phyloP scores from a whole-genome alignment of 2,329 filamentous ascomycete species.

The Pseudopyrenochaeta lycopersici region DNA sequence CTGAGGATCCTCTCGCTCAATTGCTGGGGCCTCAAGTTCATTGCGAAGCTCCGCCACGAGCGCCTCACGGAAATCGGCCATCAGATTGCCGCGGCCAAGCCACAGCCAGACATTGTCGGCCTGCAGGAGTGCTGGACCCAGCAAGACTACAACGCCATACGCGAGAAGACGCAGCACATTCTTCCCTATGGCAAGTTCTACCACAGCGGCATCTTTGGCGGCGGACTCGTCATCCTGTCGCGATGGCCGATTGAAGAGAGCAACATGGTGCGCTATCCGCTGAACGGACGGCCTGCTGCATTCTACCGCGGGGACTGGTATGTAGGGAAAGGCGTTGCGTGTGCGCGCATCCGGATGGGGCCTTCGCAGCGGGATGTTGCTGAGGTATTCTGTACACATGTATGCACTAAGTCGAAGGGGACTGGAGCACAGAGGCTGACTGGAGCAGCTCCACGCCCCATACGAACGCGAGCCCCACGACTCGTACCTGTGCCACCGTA shows the following conservation, averaged over 20 bases:
- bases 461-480: slow-evolving; percentile 83
- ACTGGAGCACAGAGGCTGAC: slow-evolving; percentile 48
- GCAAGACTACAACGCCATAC: slow-evolving; percentile 81
- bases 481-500: slow-evolving; percentile 89
- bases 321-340: slow-evolving; percentile 92
- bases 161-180: slow-evolving; percentile 73
- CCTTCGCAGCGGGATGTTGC: slow-evolving; percentile 70
- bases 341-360: slow-evolving; percentile 79
- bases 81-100: slow-evolving; percentile 73
- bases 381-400: slow-evolving; percentile 93
- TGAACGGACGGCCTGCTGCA: slow-evolving; percentile 91
- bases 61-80: slow-evolving; percentile 85
- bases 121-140: slow-evolving; percentile 95
- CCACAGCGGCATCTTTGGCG: slow-evolving; percentile 86
- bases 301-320: slow-evolving; percentile 97
- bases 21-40: slow-evolving; percentile 94
- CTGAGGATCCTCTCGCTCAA: slow-evolving; percentile 89
- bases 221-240: slow-evolving; percentile 86
- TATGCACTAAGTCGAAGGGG: slow-evolving; percentile 39
- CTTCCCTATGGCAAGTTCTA: slow-evolving; percentile 96
- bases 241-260: slow-evolving; percentile 93
- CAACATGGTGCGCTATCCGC: slow-evolving; percentile 84
- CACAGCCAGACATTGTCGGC: slow-evolving; percentile 84
- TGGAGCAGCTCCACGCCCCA: slow-evolving; percentile 74
- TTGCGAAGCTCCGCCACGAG: slow-evolving; percentile 79